Base-by-base conservation (phyloP, 1,284 basidiomycete genomes). In the Takashimella tepidaria region DNA sequence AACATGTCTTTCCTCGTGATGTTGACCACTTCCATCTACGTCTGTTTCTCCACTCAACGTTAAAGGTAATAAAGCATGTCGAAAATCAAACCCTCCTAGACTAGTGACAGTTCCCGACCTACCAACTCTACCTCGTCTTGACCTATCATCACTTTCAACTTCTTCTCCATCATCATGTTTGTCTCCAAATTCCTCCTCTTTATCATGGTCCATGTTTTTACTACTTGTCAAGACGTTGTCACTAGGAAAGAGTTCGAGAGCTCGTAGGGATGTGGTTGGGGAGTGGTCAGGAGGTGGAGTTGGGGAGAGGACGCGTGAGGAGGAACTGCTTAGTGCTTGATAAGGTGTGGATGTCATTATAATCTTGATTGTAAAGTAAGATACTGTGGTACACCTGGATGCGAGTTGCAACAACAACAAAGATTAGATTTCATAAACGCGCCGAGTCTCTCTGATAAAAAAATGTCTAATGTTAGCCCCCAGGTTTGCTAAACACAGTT, bases 1-100 rank as follows among this genome's bases (percentile, higher is more conserved):
- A n/a, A 92, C 83, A 60, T 78, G 88, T 73, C 88, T 90, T 63
- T 87, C 85, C 44, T 74, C 72, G n/a, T 62, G 59, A 5, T 51
- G 77, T 69, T 50, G 64, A 45, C 77, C 74, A 13, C 76, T 61
- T 40, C 76, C 73, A 20, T 84, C 83, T 10, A 82, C 80, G 59
- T 87, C 85, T 42, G 82, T 59, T 8, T 68, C 85, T 54, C 89
- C 72, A 67, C 87, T 90, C 12, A 84, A 78, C 53, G 82, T 86
- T 25, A 92, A 78, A 0, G 89, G 89, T 20, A 92, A 75, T 59
- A 91, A 76, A 57, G 88, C 84, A 48, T 80, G 80, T 68, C 87
- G 82, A 64, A 89, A 90, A 63, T 89, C 83, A 68, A 90, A 89
- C 10, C 85, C 84, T 20, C 60, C 69, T 8, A 75, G 52, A 43